phyloP scores from a whole-genome alignment of 495 filamentous ascomycete species.

The Beverwykella pulmonaria region DNA sequence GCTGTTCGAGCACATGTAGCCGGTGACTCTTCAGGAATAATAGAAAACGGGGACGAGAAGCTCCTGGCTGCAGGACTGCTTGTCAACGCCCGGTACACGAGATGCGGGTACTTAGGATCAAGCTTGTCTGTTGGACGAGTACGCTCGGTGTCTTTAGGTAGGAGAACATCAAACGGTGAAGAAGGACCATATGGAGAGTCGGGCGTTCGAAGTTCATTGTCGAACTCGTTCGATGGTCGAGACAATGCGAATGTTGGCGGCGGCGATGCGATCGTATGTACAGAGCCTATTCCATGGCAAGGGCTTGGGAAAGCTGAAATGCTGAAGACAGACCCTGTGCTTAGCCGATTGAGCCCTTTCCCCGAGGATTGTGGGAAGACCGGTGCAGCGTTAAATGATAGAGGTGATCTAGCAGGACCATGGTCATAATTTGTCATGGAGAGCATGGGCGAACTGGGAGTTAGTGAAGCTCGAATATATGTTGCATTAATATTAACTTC shows the following conservation, averaged over 20 bases:
- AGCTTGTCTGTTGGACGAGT: background rate
- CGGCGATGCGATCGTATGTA: constrained; percentile 17
- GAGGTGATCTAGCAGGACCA: constrained; percentile 2
- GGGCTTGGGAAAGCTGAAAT: constrained; percentile 42
- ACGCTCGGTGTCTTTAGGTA: background rate
- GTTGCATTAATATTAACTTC: constrained; percentile 35
- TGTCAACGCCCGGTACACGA: constrained; percentile 8
- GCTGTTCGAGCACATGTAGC: constrained; percentile 1
- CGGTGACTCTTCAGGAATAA: constrained; percentile 19
- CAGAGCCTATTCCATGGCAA: constrained; percentile 17
- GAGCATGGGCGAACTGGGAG: constrained; percentile 41
- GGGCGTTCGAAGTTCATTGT: background rate
- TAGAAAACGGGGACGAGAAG: constrained; percentile 30
- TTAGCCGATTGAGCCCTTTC: constrained; percentile 12
- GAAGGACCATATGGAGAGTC: constrained; percentile 9
- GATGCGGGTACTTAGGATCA: constrained; percentile 16
- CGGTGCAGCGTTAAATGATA: background rate
- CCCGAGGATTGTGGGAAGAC: background rate
- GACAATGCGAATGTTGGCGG: constrained; percentile 38
- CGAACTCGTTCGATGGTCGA: constrained; percentile 33
- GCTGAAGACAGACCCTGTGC: constrained; percentile 30
- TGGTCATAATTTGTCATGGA: constrained; percentile 27
- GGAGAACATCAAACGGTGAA: constrained; percentile 15
- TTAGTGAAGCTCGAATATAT: constrained; percentile 38
- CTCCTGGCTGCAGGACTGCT: background rate